phyloP scores from a whole-genome alignment of 192 early-diverging fungal genomes.

The Thoreauomyces humboldtii region DNA sequence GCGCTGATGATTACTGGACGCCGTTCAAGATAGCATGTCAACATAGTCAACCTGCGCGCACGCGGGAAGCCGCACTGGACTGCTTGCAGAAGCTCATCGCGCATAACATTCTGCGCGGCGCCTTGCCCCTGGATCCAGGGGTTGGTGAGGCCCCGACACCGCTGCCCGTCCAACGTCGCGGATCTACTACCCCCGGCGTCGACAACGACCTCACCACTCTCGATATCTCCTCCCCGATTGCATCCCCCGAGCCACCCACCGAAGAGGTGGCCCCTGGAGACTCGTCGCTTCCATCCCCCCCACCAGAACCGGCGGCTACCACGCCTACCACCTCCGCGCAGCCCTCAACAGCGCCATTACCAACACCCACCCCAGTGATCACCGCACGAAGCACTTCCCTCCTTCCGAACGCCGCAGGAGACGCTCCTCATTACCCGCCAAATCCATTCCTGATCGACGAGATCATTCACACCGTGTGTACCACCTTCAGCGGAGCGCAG shows the following conservation, averaged over 20 bases:
- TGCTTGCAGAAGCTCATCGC: constrained; percentile 57
- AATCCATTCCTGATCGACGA: constrained; percentile 56
- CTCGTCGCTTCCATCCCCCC: no score
- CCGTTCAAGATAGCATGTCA: constrained; percentile 43
- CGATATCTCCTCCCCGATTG: constrained; percentile 25
- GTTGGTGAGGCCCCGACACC: no score
- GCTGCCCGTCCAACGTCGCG: constrained; percentile 8
- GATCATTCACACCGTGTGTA: constrained; percentile 50
- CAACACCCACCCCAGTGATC: background rate
- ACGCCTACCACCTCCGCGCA: background rate
- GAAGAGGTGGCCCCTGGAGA: background rate
- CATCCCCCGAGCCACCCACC: background rate
- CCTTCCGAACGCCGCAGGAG: constrained; percentile 2
- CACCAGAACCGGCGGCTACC: no score
- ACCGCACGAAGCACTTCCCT: constrained; percentile 16
- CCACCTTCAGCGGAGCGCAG: constrained; percentile 35
- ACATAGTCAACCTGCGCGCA: constrained; percentile 18
- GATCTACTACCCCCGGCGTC: background rate
- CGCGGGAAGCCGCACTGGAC: constrained; percentile 52
- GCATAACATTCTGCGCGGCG: constrained; percentile 40
- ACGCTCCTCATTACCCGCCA: constrained; percentile 15
- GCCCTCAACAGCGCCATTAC: background rate
- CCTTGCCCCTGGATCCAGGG: constrained; percentile 1
- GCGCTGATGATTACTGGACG: constrained; percentile 53
- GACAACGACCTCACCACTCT: constrained; percentile 29